These are phyloP conservation scores for Plenodomus tracheiphilus DNA, from an alignment of 2,329 filamentous ascomycete species.

Conservation along the genomic window DNA sequence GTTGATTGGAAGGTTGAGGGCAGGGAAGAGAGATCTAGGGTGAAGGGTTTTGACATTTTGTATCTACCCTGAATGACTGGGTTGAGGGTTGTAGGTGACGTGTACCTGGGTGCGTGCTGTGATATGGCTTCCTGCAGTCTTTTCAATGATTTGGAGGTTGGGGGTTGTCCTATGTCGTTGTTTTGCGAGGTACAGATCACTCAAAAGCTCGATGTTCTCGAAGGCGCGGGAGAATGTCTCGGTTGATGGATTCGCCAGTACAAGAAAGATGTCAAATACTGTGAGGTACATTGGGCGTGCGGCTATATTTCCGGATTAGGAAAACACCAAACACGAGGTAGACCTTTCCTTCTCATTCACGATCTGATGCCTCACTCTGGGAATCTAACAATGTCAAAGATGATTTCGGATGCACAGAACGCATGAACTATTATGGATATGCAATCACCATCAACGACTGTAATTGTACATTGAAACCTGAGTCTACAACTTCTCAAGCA, in stretches of 20 bases:
- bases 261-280: too few relatives aligned
- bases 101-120: neutral
- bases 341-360: neutral
- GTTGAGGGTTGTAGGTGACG: neutral
- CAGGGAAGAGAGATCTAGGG: constrained; percentile 28
- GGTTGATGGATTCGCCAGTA: too few relatives aligned
- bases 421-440: neutral
- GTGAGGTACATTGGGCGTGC: neutral
- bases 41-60: constrained; percentile 13
- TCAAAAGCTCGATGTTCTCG: too few relatives aligned
- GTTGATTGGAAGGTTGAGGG: constrained; percentile 34
- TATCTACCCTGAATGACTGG: too few relatives aligned
- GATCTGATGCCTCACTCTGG: neutral
- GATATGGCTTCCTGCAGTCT: neutral
- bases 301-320: neutral
- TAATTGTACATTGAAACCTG: neutral
- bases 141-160: too few relatives aligned
- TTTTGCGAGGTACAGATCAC: too few relatives aligned
- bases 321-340: neutral
- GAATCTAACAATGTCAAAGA: too few relatives aligned
- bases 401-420: neutral
- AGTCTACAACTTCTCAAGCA: constrained; percentile 48
- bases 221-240: too few relatives aligned
- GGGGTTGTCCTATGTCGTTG: too few relatives aligned
- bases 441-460: neutral